Evolutionary conservation across 140 eudicot species (phyloP).

Genomic region (Stevia rebaudiana): DNA sequence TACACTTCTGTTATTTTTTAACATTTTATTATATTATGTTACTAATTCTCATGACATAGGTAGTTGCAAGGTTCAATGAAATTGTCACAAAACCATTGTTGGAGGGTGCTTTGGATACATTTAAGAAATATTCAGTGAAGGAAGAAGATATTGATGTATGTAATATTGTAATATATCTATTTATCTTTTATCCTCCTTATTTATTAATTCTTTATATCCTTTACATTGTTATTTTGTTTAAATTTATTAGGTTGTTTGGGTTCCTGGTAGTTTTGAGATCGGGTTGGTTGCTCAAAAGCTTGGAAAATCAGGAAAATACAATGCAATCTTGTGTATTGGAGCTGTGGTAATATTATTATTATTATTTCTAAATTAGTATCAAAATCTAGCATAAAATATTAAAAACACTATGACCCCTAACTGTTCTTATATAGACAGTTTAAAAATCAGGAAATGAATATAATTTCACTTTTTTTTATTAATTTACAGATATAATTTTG

Average conservation of each 20-base stretch:
- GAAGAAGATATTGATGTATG: constrained; percentile 90
- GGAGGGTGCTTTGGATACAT: constrained; percentile 95
- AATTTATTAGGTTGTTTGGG: constrained; percentile 77
- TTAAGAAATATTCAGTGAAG: constrained; percentile 62
- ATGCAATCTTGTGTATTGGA: constrained; percentile 79
- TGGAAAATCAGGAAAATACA: constrained; percentile 78
- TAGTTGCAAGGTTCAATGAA: constrained; percentile 95
- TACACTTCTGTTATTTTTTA: constrained; percentile 2
- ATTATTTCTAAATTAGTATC: not conserved
- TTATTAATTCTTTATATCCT: not conserved
- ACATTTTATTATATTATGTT: constrained; percentile 6
- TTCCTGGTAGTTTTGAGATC: constrained; percentile 93
- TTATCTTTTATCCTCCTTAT: not conserved
- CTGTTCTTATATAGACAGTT: not conserved
- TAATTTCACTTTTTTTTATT: not conserved
- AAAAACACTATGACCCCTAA: not conserved
- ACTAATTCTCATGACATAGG: constrained; percentile 35
- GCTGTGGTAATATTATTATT: constrained; percentile 68
- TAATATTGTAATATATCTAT: constrained; percentile 5
- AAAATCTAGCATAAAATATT: not conserved
- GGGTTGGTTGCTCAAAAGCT: constrained; percentile 83
- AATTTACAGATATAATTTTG: not conserved
- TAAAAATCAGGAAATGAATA: not conserved
- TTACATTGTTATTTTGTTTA: not conserved
- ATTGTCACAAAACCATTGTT: constrained; percentile 74